Conservation (phyloP, 1,139 yeast genomes). For the Yamadazyma atmosphaerica region DNA sequence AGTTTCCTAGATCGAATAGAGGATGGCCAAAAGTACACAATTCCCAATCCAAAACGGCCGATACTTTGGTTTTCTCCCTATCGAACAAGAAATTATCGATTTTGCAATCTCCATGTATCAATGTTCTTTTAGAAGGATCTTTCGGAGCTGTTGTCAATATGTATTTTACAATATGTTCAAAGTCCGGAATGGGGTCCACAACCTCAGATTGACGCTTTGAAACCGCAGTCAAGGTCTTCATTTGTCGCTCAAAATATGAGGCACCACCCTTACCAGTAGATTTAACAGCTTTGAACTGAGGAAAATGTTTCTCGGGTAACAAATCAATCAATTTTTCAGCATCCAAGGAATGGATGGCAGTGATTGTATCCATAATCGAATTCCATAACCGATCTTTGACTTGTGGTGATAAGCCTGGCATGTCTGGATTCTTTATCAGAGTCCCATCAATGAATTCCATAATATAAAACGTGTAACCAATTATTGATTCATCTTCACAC, state of each 20-base stretch:
- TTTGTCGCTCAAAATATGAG: conserved; percentile 57
- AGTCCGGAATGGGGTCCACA: conserved; percentile 54
- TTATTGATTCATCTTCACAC: conserved; percentile 52
- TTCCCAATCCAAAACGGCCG: conserved; percentile 70
- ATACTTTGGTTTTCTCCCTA: conserved; percentile 47
- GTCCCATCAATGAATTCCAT: conserved; percentile 65
- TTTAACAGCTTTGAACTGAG: conserved; percentile 38
- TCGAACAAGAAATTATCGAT: conserved; percentile 63
- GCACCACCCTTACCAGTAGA: conserved; percentile 16
- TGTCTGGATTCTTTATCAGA: conserved; percentile 56
- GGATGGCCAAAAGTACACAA: conserved; percentile 70
- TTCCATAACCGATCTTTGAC: conserved; percentile 40
- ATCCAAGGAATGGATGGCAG: conserved; percentile 54
- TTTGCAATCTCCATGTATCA: conserved; percentile 70
- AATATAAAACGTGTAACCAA: conserved; percentile 55
- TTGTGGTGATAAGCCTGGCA: conserved; percentile 37
- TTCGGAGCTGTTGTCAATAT: conserved; percentile 41
- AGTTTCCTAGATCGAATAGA: conserved; percentile 60
- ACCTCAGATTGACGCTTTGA: conserved; percentile 50
- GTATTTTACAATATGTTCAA: conserved; percentile 46
- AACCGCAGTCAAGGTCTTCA: conserved; percentile 49
- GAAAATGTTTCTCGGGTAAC: conserved; percentile 49
- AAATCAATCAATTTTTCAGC: conserved; percentile 42
- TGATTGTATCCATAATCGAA: conserved; percentile 51
- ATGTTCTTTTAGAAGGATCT: conserved; percentile 48